Evolutionary conservation across 176 grass and related monocot species (phyloP), one percentile per base, ranked within the genome.

Genomic region (Rhipidocladum racemiflorum): DNA sequence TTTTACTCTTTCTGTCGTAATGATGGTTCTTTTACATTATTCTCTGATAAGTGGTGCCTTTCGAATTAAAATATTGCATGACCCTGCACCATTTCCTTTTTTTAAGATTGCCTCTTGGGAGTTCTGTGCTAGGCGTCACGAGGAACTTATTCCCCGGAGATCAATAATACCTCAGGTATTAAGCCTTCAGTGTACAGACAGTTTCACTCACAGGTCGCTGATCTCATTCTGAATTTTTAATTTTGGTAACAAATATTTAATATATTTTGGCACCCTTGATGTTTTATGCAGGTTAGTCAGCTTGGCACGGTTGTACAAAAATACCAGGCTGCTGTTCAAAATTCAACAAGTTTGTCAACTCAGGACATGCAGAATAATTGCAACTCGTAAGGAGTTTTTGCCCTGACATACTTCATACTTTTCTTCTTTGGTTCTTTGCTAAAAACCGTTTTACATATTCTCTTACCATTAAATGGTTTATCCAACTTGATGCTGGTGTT

Each of bases 361-460:
- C 96, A 99, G 57, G 96, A 99, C 81, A 80, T 99, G 91, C 96
- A 99, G 80, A 95, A 76, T 86, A 99, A 90, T 79, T 99, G 96
- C 79, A 93, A 93, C 84, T 95, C 96, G 96, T 99, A 93, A 93
- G 96, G 72, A 76, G 6, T 62, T 50, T 50, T 79, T 5, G 12
- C 74, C 48, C 45, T 90, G 6, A 69, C 54, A 9, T 32, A 10
- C 61, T 72, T 7, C 10, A 27, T 80, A 77, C 42, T 68, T 40
- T 78, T 75, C 44, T 68, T 71, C 21, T 39, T 71, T 4, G 42
- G 42, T 64, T 88, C 56, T 79, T 87, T 70, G 24, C 49, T 82
- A 21, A 80, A 70, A 28, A 21, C 27, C 39, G 35, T 55, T 85
- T 82, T 53, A 57, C 42, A 78, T 50, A 50, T 55, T 74, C 36